Conservation (phyloP, 495 filamentous ascomycete species). For the Annulohypoxylon moriforme region DNA sequence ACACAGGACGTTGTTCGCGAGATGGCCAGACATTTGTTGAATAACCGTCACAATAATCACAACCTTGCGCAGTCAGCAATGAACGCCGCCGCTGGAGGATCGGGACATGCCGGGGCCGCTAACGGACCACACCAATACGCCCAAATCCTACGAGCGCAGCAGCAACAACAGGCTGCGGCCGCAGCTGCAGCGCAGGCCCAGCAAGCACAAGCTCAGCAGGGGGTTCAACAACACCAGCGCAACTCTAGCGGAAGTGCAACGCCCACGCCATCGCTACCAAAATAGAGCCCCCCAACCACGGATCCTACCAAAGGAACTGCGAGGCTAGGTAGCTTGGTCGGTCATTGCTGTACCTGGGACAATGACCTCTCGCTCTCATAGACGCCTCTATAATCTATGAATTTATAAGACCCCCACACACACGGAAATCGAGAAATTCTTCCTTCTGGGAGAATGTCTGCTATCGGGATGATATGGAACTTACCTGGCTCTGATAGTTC, state of each 20-base stretch:
- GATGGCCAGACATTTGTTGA: slow-evolving; percentile 43
- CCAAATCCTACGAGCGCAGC: slow-evolving; percentile 77
- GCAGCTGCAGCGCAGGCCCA: slow-evolving; percentile 43
- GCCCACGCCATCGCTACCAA: slow-evolving; percentile 47
- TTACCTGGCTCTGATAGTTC: background rate
- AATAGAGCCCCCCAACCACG: slow-evolving; percentile 12
- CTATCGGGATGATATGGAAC: background rate
- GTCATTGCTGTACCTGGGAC: background rate
- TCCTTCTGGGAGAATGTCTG: background rate
- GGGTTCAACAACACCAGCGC: slow-evolving; percentile 51
- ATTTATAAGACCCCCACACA: background rate
- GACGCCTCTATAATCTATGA: background rate
- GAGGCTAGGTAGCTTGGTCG: background rate
- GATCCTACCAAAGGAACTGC: background rate
- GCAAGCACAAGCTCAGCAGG: slow-evolving; percentile 42
- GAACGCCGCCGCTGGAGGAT: slow-evolving; percentile 71
- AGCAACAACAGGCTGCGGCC: slow-evolving; percentile 58
- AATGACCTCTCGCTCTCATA: background rate
- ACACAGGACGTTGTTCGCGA: slow-evolving; percentile 54
- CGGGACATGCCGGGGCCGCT: slow-evolving; percentile 46
- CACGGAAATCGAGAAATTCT: background rate
- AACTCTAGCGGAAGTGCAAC: slow-evolving; percentile 59
- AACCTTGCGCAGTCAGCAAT: slow-evolving; percentile 69
- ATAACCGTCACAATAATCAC: slow-evolving; percentile 46
- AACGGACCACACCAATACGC: slow-evolving; percentile 75